Evolutionary conservation across 83 land plant species (phyloP).

Genomic region (Diphasiastrum complanatum): DNA sequence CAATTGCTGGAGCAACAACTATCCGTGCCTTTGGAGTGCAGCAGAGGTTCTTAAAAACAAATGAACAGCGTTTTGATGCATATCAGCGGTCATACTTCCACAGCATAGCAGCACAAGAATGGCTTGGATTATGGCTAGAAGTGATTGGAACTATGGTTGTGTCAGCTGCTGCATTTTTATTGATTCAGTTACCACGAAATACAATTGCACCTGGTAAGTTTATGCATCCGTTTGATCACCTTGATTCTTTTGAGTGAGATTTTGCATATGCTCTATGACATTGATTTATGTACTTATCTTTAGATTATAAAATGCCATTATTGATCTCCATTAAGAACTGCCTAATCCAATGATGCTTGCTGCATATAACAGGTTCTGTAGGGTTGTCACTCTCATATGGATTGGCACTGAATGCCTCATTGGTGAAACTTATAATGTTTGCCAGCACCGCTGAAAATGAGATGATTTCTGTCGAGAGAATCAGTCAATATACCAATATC

Average conservation of each 20-base stretch:
- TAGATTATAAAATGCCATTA: neutral
- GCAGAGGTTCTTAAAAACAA: slow-evolving; percentile 9
- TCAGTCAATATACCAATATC: slow-evolving; percentile 10
- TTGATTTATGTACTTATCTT: neutral
- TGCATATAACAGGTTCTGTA: slow-evolving; percentile 23
- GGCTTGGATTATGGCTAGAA: slow-evolving; percentile 36
- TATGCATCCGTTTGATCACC: too few relatives aligned
- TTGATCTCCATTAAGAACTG: too few relatives aligned
- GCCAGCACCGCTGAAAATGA: slow-evolving; percentile 9
- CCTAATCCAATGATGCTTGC: too few relatives aligned
- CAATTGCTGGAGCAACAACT: slow-evolving; percentile 27
- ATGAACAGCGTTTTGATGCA: slow-evolving; percentile 22
- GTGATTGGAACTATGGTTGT: slow-evolving; percentile 30
- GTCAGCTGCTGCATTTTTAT: slow-evolving; percentile 22
- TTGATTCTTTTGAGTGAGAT: neutral
- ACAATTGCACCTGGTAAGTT: slow-evolving; percentile 15
- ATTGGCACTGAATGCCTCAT: slow-evolving; percentile 4
- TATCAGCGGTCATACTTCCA: slow-evolving; percentile 27
- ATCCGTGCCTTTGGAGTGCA: slow-evolving; percentile 33
- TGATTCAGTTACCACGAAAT: slow-evolving; percentile 17
- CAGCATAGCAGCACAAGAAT: slow-evolving; percentile 28
- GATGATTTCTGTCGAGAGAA: slow-evolving; percentile 18
- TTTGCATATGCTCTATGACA: neutral
- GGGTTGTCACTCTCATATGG: slow-evolving; percentile 17
- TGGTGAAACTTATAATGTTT: neutral